phyloP scores from a whole-genome alignment of 768 basidiomycete genomes.

The Phallus indusiatus region DNA sequence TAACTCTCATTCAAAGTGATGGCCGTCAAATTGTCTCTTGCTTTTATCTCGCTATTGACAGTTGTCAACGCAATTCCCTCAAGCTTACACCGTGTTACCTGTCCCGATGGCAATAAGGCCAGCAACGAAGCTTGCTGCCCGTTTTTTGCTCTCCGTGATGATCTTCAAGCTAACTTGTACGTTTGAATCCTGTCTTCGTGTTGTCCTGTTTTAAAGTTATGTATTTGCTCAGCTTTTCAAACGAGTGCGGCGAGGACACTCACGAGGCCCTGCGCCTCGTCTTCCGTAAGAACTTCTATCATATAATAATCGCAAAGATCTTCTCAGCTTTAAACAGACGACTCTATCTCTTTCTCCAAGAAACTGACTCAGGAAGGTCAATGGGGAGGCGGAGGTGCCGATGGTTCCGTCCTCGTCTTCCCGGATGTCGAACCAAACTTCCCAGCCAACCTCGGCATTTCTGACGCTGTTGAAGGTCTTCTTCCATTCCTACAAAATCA shows the following conservation, averaged over 20 bases:
- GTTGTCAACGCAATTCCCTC: too few species aligned
- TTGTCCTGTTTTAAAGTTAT: neutral
- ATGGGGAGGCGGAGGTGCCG: constrained; percentile 4
- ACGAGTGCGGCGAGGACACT: constrained; percentile 4
- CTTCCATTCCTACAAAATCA: constrained; percentile 3
- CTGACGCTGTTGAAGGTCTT: neutral
- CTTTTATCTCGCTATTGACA: too few species aligned
- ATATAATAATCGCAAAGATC: neutral
- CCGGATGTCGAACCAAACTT: constrained; percentile 5
- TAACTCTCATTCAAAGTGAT: too few species aligned
- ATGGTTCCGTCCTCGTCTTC: constrained; percentile 8
- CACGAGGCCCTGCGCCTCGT: constrained; percentile 9
- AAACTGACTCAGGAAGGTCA: neutral
- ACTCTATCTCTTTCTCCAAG: neutral
- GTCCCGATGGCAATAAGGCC: constrained; percentile 19
- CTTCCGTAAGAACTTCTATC: neutral
- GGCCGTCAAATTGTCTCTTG: too few species aligned
- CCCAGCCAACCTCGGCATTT: constrained; percentile 4
- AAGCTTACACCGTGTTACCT: too few species aligned
- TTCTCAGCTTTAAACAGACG: neutral
- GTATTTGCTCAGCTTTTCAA: neutral
- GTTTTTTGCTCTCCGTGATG: neutral
- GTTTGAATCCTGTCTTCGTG: neutral
- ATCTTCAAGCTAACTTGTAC: neutral
- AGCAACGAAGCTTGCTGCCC: neutral